Conservation (phyloP, 805 yeast genomes). For the Torulaspora quercuum region DNA sequence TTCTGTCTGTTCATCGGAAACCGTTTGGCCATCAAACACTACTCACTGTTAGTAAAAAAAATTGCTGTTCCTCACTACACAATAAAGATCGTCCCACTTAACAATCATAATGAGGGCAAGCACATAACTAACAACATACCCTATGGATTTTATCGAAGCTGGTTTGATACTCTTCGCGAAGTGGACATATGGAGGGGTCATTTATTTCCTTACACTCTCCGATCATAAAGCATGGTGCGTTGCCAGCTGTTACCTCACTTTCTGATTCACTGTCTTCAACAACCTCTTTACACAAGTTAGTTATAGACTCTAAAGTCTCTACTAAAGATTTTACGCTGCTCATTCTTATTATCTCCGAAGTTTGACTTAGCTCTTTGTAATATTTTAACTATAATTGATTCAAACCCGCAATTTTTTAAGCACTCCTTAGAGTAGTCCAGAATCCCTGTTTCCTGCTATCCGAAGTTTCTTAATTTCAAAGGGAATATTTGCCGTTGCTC, state of each 20-base stretch:
- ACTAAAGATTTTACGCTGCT: too few species aligned
- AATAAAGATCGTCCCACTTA: neutral
- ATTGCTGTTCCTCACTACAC: too few species aligned
- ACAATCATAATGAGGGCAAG: neutral
- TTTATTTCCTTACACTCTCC: neutral
- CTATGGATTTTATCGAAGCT: constrained; percentile 1
- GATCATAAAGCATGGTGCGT: neutral
- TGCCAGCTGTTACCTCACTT: too few species aligned
- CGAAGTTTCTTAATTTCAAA: neutral
- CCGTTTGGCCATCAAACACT: too few species aligned
- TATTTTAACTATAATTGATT: neutral
- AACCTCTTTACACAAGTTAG: neutral
- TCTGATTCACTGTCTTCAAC: too few species aligned
- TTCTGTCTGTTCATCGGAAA: too few species aligned
- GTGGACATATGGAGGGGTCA: neutral
- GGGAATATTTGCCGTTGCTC: too few species aligned
- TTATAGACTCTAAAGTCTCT: too few species aligned
- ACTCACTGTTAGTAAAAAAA: too few species aligned
- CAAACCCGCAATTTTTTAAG: neutral
- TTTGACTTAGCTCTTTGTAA: neutral
- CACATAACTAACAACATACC: constrained; percentile 1
- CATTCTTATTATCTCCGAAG: neutral
- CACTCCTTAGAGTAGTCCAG: neutral
- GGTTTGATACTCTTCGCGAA: neutral
- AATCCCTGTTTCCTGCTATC: constrained; percentile 1